Conservation (phyloP, 768 basidiomycete species). For the Boletus eberwhitei region DNA sequence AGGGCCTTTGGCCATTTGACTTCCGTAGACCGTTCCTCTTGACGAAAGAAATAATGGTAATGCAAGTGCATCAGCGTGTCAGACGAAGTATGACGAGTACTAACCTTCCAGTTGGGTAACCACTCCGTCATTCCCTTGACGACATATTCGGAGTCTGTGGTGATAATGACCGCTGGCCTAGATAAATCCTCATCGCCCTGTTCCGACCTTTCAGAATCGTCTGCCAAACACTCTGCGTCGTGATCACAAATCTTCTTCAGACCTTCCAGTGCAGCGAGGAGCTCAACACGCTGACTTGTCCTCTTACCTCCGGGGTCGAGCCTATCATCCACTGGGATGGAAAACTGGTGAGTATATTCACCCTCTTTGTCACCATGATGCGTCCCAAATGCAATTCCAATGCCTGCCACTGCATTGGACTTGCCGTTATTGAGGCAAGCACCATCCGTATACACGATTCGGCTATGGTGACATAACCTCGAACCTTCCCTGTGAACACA, state of each 20-base stretch:
- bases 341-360: too few relatives aligned
- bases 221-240: constrained; percentile 8
- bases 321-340: too few relatives aligned
- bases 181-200: background rate
- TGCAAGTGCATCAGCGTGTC: too few relatives aligned
- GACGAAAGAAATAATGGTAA: background rate
- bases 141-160: constrained; percentile 7
- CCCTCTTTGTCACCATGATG: too few relatives aligned
- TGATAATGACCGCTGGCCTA: background rate
- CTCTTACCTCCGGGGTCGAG: background rate
- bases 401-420: too few relatives aligned
- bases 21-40: background rate
- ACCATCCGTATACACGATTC: too few relatives aligned
- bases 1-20: background rate
- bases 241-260: constrained; percentile 28
- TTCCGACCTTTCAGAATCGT: background rate
- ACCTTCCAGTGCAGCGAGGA: constrained; percentile 1
- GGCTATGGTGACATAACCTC: too few relatives aligned
- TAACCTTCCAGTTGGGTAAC: constrained; percentile 5
- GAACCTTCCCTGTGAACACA: too few relatives aligned
- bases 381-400: too few relatives aligned
- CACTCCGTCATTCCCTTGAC: constrained; percentile 8
- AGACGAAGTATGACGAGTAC: background rate
- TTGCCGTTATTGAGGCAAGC: too few relatives aligned
- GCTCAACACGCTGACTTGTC: background rate